Evolutionary conservation across 768 basidiomycete genomes (phyloP).

Genomic region (Myochromella boudieri): DNA sequence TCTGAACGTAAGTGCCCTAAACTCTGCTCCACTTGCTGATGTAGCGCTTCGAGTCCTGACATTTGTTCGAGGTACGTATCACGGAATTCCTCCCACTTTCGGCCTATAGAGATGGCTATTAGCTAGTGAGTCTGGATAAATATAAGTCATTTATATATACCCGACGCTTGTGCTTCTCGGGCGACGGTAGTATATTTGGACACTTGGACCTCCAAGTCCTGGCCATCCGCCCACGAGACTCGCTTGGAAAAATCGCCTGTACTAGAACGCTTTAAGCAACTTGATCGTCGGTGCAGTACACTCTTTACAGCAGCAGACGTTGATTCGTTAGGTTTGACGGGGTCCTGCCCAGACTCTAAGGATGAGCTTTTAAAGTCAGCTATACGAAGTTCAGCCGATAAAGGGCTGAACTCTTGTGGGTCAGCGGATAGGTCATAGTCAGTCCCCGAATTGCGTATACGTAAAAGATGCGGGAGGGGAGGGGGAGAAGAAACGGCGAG

Average conservation of each 20-base stretch:
- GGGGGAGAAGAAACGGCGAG: slow-evolving; percentile 34
- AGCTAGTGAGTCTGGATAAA: not conserved
- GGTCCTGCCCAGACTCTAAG: not conserved
- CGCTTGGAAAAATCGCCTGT: slow-evolving; percentile 60
- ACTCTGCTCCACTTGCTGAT: slow-evolving; percentile 50
- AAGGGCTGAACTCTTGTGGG: slow-evolving; percentile 16
- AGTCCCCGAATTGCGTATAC: slow-evolving; percentile 21
- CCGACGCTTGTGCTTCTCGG: slow-evolving; percentile 38
- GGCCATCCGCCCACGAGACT: slow-evolving; percentile 76
- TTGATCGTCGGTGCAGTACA: slow-evolving; percentile 48
- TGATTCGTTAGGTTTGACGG: slow-evolving; percentile 1
- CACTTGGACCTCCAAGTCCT: slow-evolving; percentile 57
- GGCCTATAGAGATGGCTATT: slow-evolving; percentile 33
- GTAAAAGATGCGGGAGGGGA: slow-evolving; percentile 40
- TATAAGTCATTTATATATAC: slow-evolving; percentile 19
- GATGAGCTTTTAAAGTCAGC: not conserved
- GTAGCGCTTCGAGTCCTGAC: slow-evolving; percentile 54
- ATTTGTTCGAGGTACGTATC: slow-evolving; percentile 63
- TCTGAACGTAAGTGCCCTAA: slow-evolving; percentile 42
- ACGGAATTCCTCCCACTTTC: slow-evolving; percentile 60
- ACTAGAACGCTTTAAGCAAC: slow-evolving; percentile 62
- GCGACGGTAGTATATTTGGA: slow-evolving; percentile 43
- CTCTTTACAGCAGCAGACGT: slow-evolving; percentile 17
- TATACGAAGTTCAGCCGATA: not conserved
- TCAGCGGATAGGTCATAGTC: slow-evolving; percentile 22